Conservation (phyloP, 176 grass and related monocot genomes). For the Oryza officinalis region DNA sequence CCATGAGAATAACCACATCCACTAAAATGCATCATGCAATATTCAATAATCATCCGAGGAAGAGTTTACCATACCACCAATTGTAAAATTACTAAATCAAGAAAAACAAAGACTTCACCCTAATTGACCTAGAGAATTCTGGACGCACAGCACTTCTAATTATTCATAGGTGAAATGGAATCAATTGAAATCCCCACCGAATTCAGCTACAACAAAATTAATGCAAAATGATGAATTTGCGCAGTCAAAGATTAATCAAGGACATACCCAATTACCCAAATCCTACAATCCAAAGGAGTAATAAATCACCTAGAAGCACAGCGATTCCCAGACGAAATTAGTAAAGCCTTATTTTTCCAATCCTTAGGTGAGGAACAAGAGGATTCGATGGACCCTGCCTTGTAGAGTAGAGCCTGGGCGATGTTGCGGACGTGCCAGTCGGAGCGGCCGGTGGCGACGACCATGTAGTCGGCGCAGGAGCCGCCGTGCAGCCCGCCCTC, state of each 20-base stretch:
- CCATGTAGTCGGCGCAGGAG: conserved; percentile 89
- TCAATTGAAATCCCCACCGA: not conserved
- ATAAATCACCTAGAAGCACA: not conserved
- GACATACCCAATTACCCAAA: not conserved
- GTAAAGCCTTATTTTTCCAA: not conserved
- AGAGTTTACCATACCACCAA: not conserved
- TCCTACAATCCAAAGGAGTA: not conserved
- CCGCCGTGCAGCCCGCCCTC: conserved; percentile 55
- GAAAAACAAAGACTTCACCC: not conserved
- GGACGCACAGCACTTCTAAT: not conserved
- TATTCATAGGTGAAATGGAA: not conserved
- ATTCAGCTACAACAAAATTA: not conserved
- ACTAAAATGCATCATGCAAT: not conserved
- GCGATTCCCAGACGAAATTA: not conserved
- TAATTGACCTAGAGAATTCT: not conserved
- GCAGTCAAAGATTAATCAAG: not conserved
- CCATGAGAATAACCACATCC: too few species aligned
- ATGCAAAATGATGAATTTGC: not conserved
- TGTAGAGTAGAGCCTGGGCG: conserved; percentile 92
- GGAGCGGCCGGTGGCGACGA: conserved; percentile 77
- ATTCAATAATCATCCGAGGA: not conserved
- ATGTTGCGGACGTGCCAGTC: conserved; percentile 98
- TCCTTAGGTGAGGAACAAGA: not conserved
- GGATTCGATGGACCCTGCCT: conserved; percentile 33
- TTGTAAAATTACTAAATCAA: not conserved